Evolutionary conservation across 768 basidiomycete genomes (phyloP), one percentile per base, ranked within the genome.

Genomic region (Leccinum obscurum): DNA sequence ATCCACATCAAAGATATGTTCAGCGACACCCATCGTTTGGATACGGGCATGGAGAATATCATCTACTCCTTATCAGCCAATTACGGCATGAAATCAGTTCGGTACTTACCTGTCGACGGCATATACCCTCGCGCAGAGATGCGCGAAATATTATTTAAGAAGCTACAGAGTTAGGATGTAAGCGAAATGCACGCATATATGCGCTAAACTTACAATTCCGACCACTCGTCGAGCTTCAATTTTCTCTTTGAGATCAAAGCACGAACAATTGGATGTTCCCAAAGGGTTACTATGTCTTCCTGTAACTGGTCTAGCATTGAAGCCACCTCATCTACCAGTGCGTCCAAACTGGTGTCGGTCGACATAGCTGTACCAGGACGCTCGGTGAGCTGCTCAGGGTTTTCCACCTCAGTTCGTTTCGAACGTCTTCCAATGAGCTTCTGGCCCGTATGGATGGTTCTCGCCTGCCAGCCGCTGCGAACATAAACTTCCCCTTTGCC

Each of bases 41-140:
- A 94, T 89, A 37, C 92, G 88, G n/a, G 90, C 91, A 68, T 92
- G 90, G 17, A 94, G 78, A 58, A 94, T 92, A 68, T 94, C 92
- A 72, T 93, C 92, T 91, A 61, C 24, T 8, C 37, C 56, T 49
- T 53, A 22, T 63, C 63, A 67, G 50, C 52, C 76, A 57, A 72
- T 64, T 69, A 71, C 72, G 75, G 13, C 13, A 50, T 22, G 30
- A n/a, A 39, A 46, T 20, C 1, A 75, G 71, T 69, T 66, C 39
- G 44, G 30, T 57, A 58, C 75, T 44, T 70, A 90, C 90, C 90
- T 44, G 85, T 91, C 3, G 86, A 86, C 28, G 92, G 92, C 48
- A 90, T 73, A 66, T 93, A 94, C 55, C 85, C 83, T 4, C 78
- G 72, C 2, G 84, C 79, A 1, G 89, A 85, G 35, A 94, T 85